Conservation (phyloP, 306 rosid species). For the Prunus fruticosa region DNA sequence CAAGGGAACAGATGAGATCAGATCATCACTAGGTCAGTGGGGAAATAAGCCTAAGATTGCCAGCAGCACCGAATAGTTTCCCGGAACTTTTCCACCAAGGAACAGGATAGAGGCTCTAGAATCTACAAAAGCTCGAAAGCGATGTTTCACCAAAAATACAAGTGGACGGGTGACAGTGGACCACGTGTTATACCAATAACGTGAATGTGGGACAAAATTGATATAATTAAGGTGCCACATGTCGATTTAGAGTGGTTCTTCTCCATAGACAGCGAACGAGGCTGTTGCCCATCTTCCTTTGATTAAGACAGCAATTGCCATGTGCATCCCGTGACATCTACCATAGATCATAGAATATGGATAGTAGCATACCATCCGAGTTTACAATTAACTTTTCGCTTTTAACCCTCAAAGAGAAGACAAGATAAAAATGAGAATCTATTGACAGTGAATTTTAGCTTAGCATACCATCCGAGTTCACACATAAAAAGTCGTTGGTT, state of each 20-base stretch:
- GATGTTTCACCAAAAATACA: constrained; percentile 41
- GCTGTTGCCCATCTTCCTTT: background rate
- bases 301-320: constrained; percentile 25
- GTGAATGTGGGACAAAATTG: constrained; percentile 11
- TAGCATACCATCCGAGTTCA: no score
- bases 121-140: constrained; percentile 24
- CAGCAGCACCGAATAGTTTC: background rate
- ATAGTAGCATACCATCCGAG: no score
- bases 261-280: constrained; percentile 19
- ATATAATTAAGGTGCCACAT: constrained; percentile 38
- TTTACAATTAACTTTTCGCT: no score
- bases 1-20: background rate
- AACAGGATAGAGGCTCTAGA: background rate
- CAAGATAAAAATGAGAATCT: no score
- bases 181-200: constrained; percentile 38
- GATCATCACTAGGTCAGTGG: background rate
- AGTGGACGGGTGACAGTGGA: constrained; percentile 4
- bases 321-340: constrained; percentile 5
- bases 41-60: background rate
- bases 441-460: no score
- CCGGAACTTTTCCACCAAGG: background rate
- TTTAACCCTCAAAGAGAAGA: no score
- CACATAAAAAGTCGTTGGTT: background rate
- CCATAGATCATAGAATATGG: no score
- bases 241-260: constrained; percentile 42